Base-by-base conservation (phyloP, 2,329 filamentous ascomycete species). In the Cladosporium sp. region DNA sequence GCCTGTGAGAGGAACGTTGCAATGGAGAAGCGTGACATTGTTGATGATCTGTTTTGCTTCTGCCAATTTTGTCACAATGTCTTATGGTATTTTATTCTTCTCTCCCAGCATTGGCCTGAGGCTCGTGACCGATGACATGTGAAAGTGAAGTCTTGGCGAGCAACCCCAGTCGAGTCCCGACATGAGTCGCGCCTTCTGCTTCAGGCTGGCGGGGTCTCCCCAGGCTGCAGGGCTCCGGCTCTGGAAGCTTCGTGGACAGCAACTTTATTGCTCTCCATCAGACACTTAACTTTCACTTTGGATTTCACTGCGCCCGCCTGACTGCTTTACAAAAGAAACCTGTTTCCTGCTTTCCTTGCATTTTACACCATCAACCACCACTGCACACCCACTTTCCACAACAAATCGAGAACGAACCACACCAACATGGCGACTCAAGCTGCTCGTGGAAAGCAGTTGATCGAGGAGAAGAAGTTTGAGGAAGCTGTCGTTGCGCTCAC, bases 401-500 rank as follows among this genome's bases (percentile, higher is more conserved):
- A 59, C 52, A 28, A 51, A 44, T 21, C 54, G n/a, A 44, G 14
- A 59, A 24, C 21, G 21, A 18, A 34, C 10, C 28, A 62, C 15
- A 52, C 41, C 51, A 70, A 34, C 63, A 74, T 74, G 61, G 87
- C 87, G 81, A 81, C 86, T 69, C 77, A 83, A 54, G 84, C 85
- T 65, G 77, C 78, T 24, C 79, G 85, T 68, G 93, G 86, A 67
- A 84, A 84, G 66, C 81, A 83, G 68, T 87, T 92, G 65, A 83
- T 92, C 66, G 80, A 86, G 32, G 81, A 79, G 10, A 85, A 84
- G 60, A 84, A 93, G 67, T 94, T 87, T 78, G 80, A 84, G 5
- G 82, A 84, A 57, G 93, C 92, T 54, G 86, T 97, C 71, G 77
- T 81, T 41, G 85, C 88, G 72, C 90, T 90, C 69, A 90, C 90